Evolutionary conservation across 257 asterid species (phyloP), one percentile per base, ranked within the genome.

Genomic region (Ilex aquifolium): DNA sequence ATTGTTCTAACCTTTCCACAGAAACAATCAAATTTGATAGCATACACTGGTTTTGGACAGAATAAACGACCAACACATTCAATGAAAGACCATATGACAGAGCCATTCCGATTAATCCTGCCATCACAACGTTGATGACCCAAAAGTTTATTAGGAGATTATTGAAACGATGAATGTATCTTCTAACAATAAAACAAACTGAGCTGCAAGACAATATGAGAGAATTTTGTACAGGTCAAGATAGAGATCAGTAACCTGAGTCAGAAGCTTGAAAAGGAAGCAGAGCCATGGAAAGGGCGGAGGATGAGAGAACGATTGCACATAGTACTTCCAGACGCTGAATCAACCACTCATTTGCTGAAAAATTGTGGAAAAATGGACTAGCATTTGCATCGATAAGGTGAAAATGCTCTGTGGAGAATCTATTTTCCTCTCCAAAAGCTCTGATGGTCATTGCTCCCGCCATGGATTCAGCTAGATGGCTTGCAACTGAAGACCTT

Each of bases 61-160:
- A 56, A 15, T 31, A 6, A 50, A 59, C 74, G 49, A 77, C 70
- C 61, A 50, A 64, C 6, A 63, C 59, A 7, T 74, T 77, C 32
- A 77, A 64, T 9, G 79, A 73, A 46, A 77, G 79, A 8, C 74
- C 77, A 29, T 77, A 77, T 1, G 83, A 73, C 14, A 77, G 61
- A 70, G 80, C 77, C 79, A 77, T 74, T 27, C 83, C 83, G 29
- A 74, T 61, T 44, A 59, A 73, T 63, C 81, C 81, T 76, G 70
- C 65, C 57, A 32, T 13, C 32, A 55, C 60, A 65, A 10, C 7
- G 46, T 15, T 36, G 7, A 36, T 36, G 8, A 36, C 8, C 42
- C 5, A 36, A 36, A 0, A 5, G 8, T 8, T 36, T 36, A 36
- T 8, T 36, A 8, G 42, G 8, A 36, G 1, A 36, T 36, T 36